Percentiles rank a stretch among this genome's conserved stretches.
phyloP scores from a whole-genome alignment of 1,139 yeast species.

The Magnusiomyces sp. region DNA sequence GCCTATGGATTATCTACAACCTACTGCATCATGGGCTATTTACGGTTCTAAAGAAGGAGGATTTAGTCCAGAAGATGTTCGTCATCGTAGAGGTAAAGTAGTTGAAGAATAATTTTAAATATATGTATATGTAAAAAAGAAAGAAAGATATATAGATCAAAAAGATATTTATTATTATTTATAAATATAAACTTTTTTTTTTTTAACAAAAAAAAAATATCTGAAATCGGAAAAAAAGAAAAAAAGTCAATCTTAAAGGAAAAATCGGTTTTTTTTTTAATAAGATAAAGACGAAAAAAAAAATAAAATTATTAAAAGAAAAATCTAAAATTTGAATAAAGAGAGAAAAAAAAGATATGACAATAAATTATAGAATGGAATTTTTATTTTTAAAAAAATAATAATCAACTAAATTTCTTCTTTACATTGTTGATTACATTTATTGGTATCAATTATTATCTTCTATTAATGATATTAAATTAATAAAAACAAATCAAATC shows the following conservation, averaged over 20 bases:
- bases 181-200: neutral
- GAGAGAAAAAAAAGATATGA: too few species aligned
- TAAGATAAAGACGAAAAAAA: too few species aligned
- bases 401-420: too few species aligned
- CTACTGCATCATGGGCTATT: conserved; percentile 86
- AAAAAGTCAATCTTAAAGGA: neutral
- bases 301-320: too few species aligned
- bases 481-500: too few species aligned
- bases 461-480: too few species aligned
- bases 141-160: neutral
- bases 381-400: too few species aligned
- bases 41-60: conserved; percentile 86
- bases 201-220: neutral
- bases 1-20: conserved; percentile 70
- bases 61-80: conserved; percentile 70
- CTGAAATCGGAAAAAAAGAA: neutral
- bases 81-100: conserved; percentile 25
- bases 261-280: conserved; percentile 6
- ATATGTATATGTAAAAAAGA: neutral
- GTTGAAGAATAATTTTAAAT: conserved; percentile 12
- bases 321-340: too few species aligned
- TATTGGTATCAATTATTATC: too few species aligned
- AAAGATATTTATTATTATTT: neutral
- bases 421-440: too few species aligned
- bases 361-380: too few species aligned